These are phyloP conservation scores for Phytopythium helicoides DNA, from an alignment of 352 stramenopile genomes.

Conservation along the genomic window DNA sequence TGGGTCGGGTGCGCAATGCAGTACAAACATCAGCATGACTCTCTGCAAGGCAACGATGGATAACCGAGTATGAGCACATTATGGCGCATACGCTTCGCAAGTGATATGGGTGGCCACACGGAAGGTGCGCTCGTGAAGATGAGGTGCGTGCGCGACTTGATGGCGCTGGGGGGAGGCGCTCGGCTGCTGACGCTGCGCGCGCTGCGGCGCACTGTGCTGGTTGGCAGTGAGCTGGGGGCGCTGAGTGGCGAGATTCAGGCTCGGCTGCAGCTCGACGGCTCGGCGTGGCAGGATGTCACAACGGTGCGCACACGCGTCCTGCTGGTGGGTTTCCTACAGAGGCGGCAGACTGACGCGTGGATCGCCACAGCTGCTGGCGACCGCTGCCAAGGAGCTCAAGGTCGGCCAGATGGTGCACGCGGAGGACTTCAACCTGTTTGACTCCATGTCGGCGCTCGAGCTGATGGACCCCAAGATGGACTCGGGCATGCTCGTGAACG, in stretches of 20 bases:
- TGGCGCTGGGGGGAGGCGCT: no score
- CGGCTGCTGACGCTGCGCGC: no score
- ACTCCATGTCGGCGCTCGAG: conserved; percentile 94
- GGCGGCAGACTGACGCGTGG: neutral
- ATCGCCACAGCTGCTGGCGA: conserved; percentile 43
- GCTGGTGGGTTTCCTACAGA: neutral
- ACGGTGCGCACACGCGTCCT: neutral
- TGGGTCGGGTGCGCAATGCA: no score
- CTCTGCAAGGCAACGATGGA: no score
- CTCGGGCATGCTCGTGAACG: conserved; percentile 81
- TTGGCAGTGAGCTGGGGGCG: neutral
- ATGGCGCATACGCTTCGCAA: no score
- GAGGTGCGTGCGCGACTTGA: neutral
- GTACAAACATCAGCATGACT: no score
- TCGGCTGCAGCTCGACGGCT: neutral
- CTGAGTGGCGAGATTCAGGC: conserved; percentile 2
- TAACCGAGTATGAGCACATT: no score
- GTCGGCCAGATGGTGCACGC: conserved; percentile 78
- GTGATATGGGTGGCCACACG: no score
- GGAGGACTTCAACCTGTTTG: conserved; percentile 88
- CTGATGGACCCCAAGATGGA: conserved; percentile 95
- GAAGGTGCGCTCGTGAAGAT: no score
- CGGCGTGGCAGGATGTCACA: conserved; percentile 3
- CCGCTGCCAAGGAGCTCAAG: conserved; percentile 74
- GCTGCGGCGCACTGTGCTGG: no score